Base-by-base conservation (phyloP, 2,329 filamentous ascomycete genomes). In the Calonectria montana region DNA sequence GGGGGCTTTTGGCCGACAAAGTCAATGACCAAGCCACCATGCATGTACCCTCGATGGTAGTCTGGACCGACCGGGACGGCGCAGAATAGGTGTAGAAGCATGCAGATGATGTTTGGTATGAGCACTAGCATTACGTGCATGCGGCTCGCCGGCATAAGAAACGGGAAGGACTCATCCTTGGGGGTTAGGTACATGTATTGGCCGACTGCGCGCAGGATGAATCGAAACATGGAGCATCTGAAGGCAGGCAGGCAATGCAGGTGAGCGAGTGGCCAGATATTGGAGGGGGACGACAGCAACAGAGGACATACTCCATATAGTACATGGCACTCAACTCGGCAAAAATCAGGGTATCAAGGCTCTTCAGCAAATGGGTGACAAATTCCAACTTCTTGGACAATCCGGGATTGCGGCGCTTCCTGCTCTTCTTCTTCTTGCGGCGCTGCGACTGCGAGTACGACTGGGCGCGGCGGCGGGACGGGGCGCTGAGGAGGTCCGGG, bases 1-100 rank as follows among this genome's bases (percentile, higher is more conserved):
- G 91, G 89, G 4, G 91, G 89, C 75, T 88, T 88, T 80, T 94
- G 91, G 16, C 92, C 92, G 75, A 94, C 86, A 75, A 94, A 91
- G 78, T 94, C 92, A 76, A 93, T 88, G 27, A 93, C 86, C 63
- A 93, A 84, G 39, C 92, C 92, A 27, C 92, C 92, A 73, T 93
- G 91, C 27, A 93, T 86, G 78, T 93, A 93, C 27, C 91, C 91
- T 65, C 90, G 86, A 71, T 90, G 87, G 43, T 89, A 87, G 76
- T 93, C 91, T 71, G 87, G 87, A n/a, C 90, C 91, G 25, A 83
- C 82, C 0, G 90, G 88, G 0, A 91, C 82, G 9, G 88, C 81
- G n/a, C 86, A 84, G 41, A 92, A 84, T 4, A 91, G 77, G 78
- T 93, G 91, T 48, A 90, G 81, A 4, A 92, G 82, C 66, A 92